phyloP scores from a whole-genome alignment of 352 stramenopile genomes.

The Phytophthora citrophthora region DNA sequence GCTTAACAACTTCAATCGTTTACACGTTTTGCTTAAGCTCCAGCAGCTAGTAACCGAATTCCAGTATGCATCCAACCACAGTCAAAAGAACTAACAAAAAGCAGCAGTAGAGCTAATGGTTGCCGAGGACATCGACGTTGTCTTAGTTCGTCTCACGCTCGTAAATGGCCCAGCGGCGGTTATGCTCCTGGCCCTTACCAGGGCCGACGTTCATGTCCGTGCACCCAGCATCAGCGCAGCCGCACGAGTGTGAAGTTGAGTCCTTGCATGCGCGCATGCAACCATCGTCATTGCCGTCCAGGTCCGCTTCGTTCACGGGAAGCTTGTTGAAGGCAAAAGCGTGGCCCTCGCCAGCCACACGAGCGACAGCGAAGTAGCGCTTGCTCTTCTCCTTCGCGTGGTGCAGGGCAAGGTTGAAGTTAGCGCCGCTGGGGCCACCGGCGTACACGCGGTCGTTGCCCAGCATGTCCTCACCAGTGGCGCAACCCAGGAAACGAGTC shows the following conservation, averaged over 20 bases:
- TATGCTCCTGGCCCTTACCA: conserved; percentile 86
- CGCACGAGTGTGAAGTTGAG: conserved; percentile 77
- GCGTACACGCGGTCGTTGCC: conserved; percentile 89
- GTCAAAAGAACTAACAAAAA: conserved; percentile 30
- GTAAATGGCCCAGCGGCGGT: conserved; percentile 91
- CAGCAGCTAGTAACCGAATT: conserved; percentile 21
- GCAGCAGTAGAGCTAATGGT: conserved; percentile 11
- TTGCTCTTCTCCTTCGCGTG: conserved; percentile 85
- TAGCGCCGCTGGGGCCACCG: conserved; percentile 86
- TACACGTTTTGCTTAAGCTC: conserved; percentile 22
- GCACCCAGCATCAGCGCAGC: conserved; percentile 86
- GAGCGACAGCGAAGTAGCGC: conserved; percentile 89
- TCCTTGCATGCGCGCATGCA: conserved; percentile 84
- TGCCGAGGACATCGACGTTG: background rate
- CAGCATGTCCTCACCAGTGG: conserved; percentile 84
- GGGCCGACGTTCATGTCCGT: conserved; percentile 66
- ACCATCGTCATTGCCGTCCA: conserved; percentile 83
- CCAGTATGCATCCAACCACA: conserved; percentile 35
- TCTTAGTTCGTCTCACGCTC: conserved; percentile 55
- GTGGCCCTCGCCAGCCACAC: conserved; percentile 82
- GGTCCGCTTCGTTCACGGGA: conserved; percentile 59
- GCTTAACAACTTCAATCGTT: conserved; percentile 30
- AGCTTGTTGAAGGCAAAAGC: conserved; percentile 92
- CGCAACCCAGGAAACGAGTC: conserved; percentile 86
- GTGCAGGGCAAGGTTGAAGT: conserved; percentile 90